Evolutionary conservation across 1,284 basidiomycete species (phyloP), one percentile per base, ranked within the genome.

Genomic region (Pterulicium gracile): DNA sequence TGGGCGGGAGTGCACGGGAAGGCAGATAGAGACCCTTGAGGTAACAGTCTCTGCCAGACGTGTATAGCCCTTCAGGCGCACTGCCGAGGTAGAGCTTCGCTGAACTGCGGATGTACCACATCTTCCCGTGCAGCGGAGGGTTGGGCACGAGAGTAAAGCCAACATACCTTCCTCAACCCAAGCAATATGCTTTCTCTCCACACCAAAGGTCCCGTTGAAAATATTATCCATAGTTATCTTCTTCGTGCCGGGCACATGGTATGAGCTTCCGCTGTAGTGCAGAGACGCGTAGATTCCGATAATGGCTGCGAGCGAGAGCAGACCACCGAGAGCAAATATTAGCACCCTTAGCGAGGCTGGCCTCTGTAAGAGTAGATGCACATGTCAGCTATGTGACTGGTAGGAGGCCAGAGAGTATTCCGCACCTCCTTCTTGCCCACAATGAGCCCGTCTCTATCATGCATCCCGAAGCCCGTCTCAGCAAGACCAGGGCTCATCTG

Each of bases 131-230:
- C n/a, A n/a, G n/a, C n/a, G 27, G n/a, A 32, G 27, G 27, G 27
- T 10, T 10, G 27, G 27, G 27, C n/a, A 32, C 27, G n/a, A n/a
- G 27, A 32, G 27, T 14, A 24, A 23, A 32, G 3, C 20, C n/a
- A n/a, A 54, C 73, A 23, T 50, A 88, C 92, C 91, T 75, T 94
- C 90, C 10, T 81, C 78, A 22, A 96, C 81, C 93, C 93, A 96
- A 42, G 79, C 69, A 22, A 94, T 61, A 22, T 56, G 56, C 40
- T 70, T 67, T 10, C 56, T 58, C 3, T 71, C 55, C 2, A 70
- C 61, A 7, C 45, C 51, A 57, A 95, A 96, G 0, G 91, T 95
- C 3, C 89, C 89, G 57, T 94, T 93, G 65, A 90, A 90, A 42
- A 94, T 64, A 59, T 92, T 83, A 56, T 95, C 88, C 73, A 96